Percentiles rank a stretch among this genome's conserved stretches.
Evolutionary conservation across 2,329 filamentous ascomycete genomes (phyloP).

Genomic region (Aphanocladium album): DNA sequence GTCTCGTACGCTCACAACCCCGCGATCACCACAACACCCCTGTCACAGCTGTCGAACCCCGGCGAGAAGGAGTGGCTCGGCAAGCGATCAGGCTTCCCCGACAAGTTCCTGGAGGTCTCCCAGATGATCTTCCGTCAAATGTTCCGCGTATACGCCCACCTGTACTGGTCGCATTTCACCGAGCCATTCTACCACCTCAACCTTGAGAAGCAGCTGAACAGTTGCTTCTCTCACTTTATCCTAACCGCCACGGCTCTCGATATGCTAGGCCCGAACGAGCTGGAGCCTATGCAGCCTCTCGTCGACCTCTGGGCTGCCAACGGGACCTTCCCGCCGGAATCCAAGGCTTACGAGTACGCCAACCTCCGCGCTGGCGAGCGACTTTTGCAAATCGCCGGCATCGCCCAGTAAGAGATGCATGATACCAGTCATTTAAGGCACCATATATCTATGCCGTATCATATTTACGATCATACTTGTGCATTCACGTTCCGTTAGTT

Average conservation of each 20-base stretch:
- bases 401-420: conserved; percentile 20
- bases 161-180: conserved; percentile 94
- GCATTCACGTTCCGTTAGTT: not conserved
- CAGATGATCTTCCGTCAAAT: conserved; percentile 95
- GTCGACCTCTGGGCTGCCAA: conserved; percentile 89
- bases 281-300: conserved; percentile 92
- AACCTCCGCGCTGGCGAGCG: conserved; percentile 57
- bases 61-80: conserved; percentile 75
- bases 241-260: conserved; percentile 74
- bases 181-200: conserved; percentile 81
- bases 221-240: conserved; percentile 81
- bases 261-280: conserved; percentile 81
- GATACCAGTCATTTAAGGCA: not conserved
- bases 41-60: conserved; percentile 57
- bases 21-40: conserved; percentile 51
- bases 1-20: conserved; percentile 63
- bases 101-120: conserved; percentile 83
- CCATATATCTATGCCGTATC: not conserved
- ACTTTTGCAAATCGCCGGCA: conserved; percentile 45
- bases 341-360: conserved; percentile 61
- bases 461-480: conserved; percentile 10
- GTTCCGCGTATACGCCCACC: conserved; percentile 96
- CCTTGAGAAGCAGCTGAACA: conserved; percentile 76
- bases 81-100: conserved; percentile 87
- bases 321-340: conserved; percentile 76